These are phyloP conservation scores for Pseudozyma sp. DNA, from an alignment of 1,284 basidiomycete species.

Conservation along the genomic window DNA sequence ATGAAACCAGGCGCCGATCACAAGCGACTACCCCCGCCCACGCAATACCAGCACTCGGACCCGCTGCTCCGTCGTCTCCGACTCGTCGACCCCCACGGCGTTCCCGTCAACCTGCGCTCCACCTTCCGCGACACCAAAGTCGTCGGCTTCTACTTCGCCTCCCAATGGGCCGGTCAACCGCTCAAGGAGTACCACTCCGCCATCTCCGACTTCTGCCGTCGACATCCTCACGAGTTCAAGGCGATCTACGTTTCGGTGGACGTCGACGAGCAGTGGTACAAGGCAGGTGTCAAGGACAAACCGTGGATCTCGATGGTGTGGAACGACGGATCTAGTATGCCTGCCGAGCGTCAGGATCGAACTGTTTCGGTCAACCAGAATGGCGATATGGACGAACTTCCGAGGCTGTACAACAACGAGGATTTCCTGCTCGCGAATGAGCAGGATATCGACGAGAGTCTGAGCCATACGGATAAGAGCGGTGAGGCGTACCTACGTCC, in stretches of 20 bases:
- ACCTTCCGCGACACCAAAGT: conserved; percentile 67
- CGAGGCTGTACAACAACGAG: conserved; percentile 60
- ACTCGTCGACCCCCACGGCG: conserved; percentile 63
- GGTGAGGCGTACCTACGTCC: conserved; percentile 68
- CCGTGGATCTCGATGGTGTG: conserved; percentile 69
- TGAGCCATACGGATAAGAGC: conserved; percentile 57
- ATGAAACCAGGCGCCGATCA: conserved; percentile 61
- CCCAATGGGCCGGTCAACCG: conserved; percentile 61
- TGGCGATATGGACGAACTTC: conserved; percentile 36
- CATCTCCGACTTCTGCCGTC: conserved; percentile 59
- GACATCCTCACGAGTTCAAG: conserved; percentile 67
- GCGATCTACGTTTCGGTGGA: conserved; percentile 69
- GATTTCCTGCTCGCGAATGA: conserved; percentile 69
- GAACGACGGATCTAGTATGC: conserved; percentile 69
- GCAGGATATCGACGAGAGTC: conserved; percentile 67
- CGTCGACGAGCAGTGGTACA: conserved; percentile 64
- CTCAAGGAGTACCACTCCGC: conserved; percentile 59
- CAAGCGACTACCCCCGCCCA: conserved; percentile 59
- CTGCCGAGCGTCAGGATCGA: conserved; percentile 33
- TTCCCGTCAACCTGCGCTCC: conserved; percentile 59
- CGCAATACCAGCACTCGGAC: conserved; percentile 68
- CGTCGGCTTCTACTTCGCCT: conserved; percentile 69
- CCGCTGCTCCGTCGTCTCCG: conserved; percentile 68
- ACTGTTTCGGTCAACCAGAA: conserved; percentile 20
- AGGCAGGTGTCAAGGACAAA: conserved; percentile 61